Evolutionary conservation across 345 rosid species (phyloP), one percentile per base, ranked within the genome.

Genomic region (Moricandia moricandioides): DNA sequence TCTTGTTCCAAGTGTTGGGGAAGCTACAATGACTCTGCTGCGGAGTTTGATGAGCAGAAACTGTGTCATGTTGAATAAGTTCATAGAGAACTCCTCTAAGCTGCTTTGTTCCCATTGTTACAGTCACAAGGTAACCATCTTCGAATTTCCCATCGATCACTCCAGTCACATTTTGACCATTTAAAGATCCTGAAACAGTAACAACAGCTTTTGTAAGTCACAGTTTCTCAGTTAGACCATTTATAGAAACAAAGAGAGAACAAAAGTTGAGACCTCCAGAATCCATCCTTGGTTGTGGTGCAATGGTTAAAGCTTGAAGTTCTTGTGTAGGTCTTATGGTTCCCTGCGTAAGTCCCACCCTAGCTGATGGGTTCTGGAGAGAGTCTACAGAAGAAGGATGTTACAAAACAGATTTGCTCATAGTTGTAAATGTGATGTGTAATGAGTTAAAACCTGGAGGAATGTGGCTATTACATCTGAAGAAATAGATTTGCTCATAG

Each of bases 81-180:
- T 87, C 92, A 70, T 89, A 92, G 12, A 95, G 85, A 58, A 92
- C 90, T 35, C 99, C 99, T 77, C 87, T 88, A 47, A 95, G 87
- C 85, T 77, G 80, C 85, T 92, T 94, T 8, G 94, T 40, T 40
- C 99, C 99, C 33, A 95, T 65, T 24, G 84, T 82, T 29, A 92
- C 94, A 17, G 98, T 90, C 35, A 95, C 88, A 60, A 95, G 90
- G 78, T 92, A 95, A 24, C 99, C 99, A 62, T 88, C 82, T 54
- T 95, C 98, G 35, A 92, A 88, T 73, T 95, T 92, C 58, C 99
- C 98, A 69, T 95, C 99, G 13, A 95, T 92, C 11, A 92, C 94
- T 51, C 98, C 97, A 60, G 79, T 58, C 60, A 95, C 99, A 5
- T 86, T 82, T 69, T 86, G 69, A 72, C 83, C 85, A 18, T 81